Percentiles rank a stretch among this genome's conserved stretches.
Conservation (phyloP, 1,284 basidiomycete species). For the Ceratobasidium sp. region DNA sequence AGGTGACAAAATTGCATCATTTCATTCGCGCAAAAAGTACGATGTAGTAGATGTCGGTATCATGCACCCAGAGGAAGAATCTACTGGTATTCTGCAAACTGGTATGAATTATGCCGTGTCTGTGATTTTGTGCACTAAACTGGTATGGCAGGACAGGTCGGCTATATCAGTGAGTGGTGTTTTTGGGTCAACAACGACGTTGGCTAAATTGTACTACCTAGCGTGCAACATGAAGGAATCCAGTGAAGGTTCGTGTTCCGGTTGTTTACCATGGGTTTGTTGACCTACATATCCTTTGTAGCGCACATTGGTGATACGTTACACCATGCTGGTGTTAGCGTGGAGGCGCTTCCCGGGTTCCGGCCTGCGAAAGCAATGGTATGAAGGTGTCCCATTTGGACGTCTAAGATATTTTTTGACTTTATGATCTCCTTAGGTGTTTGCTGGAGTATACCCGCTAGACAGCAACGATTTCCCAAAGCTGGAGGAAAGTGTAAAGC, state of each 20-base stretch:
- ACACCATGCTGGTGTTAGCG: constrained; percentile 76
- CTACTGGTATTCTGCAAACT: constrained; percentile 74
- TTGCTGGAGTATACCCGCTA: constrained; percentile 94
- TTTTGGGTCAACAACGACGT: background rate
- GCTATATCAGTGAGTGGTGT: constrained; percentile 65
- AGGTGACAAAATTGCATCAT: constrained; percentile 92
- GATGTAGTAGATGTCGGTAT: constrained; percentile 93
- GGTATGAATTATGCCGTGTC: constrained; percentile 13
- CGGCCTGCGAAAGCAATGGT: constrained; percentile 95
- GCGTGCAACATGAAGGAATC: constrained; percentile 98
- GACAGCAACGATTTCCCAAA: constrained; percentile 92
- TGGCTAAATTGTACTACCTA: constrained; percentile 13
- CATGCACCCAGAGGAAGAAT: constrained; percentile 88
- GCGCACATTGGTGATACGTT: constrained; percentile 96
- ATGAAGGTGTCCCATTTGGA: constrained; percentile 18
- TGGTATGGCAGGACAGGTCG: constrained; percentile 78
- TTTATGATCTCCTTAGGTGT: constrained; percentile 68
- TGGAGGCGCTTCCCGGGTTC: constrained; percentile 92
- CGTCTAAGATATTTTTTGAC: background rate
- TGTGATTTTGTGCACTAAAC: background rate
- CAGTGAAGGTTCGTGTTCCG: constrained; percentile 77
- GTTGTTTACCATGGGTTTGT: background rate
- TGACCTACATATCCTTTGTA: constrained; percentile 53
- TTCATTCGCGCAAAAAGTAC: constrained; percentile 89
- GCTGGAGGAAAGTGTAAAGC: constrained; percentile 94